Evolutionary conservation across 106 monocot species (phyloP), one percentile per base, ranked within the genome.

Genomic region (Ottelia alismoides): DNA sequence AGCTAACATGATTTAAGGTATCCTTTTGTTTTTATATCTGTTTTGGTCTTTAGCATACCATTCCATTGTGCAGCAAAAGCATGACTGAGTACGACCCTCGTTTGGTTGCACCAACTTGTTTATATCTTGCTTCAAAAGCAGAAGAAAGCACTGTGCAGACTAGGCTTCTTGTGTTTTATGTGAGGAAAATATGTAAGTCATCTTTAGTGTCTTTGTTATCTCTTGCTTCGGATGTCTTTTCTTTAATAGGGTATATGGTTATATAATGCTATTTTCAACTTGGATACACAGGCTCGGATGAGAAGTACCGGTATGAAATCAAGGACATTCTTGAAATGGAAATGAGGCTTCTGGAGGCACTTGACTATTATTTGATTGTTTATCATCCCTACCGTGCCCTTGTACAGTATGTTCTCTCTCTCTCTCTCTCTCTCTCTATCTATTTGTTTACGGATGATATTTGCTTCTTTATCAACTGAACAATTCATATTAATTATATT

Each of bases 321-420:
- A 99, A 99, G 71, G 90, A 91, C 28, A 99, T 99, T 48, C 98
- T 99, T 65, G 98, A 99, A 68, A 99, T 90, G 89, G 98, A 99
- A 77, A 99, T 99, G 98, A 99, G 86, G 58, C 82, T 99, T 66
- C 75, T 99, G 50, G 98, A 99, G 69, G 98, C 98, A 32, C 86
- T 99, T 68, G 98, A 99, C 57, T 99, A 90, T 73, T 99, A 99
- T 70, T 75, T 99, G 30, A 77, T 99, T 75, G 82, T 91, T 80
- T 99, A 70, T 60, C 98, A 99, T 74, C 98, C 98, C 51, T 99
- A 99, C 61, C 85, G 86, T 30, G 71, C 98, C 45, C 71, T 99
- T 22, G 65, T 82, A 55, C 90, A 86, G 94, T 94, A 78, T 55
- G 78, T 71, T 54, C 74, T 20, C 28, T 67, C 27, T 48, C 25